A percentile compares a stretch with the other conserved stretches of the same genome.
These are phyloP conservation scores for Phalaenopsis hybrid DNA, from an alignment of 116 monocot species.

Conservation along the genomic window DNA sequence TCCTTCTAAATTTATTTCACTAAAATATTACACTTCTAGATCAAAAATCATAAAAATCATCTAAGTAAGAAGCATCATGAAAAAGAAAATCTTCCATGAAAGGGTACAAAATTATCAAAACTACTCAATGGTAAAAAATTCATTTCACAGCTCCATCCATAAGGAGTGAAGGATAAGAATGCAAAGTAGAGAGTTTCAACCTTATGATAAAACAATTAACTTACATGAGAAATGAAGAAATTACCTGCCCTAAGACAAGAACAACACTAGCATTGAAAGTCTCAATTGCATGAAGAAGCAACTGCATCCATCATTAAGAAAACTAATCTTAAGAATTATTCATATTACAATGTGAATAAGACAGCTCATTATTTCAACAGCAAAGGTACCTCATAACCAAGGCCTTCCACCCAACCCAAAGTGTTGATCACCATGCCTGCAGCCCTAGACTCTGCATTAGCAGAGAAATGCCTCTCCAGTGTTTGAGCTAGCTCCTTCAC, in stretches of 20 bases:
- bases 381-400: constrained; percentile 79
- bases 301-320: constrained; percentile 37
- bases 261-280: constrained; percentile 82
- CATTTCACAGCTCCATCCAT: not conserved
- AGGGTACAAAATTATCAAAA: not conserved
- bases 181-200: not conserved
- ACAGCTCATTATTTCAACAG: not conserved
- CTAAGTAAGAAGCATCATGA: not conserved
- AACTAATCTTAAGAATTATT: not conserved
- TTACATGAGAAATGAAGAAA: constrained; percentile 5
- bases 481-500: constrained; percentile 91
- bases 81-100: not conserved
- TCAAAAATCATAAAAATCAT: not conserved
- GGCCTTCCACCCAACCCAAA: constrained; percentile 98
- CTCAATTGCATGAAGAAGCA: constrained; percentile 88
- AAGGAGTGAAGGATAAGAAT: not conserved
- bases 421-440: constrained; percentile 99
- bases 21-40: not conserved
- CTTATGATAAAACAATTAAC: not conserved
- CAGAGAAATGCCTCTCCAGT: constrained; percentile 74
- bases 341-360: not conserved
- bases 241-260: constrained; percentile 94
- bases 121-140: not conserved
- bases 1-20: not conserved
- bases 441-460: constrained; percentile 90